A percentile compares a stretch with the other conserved stretches of the same genome.
Evolutionary conservation across 2,329 filamentous ascomycete genomes (phyloP).

Genomic region (Fusarium cyanostomum): DNA sequence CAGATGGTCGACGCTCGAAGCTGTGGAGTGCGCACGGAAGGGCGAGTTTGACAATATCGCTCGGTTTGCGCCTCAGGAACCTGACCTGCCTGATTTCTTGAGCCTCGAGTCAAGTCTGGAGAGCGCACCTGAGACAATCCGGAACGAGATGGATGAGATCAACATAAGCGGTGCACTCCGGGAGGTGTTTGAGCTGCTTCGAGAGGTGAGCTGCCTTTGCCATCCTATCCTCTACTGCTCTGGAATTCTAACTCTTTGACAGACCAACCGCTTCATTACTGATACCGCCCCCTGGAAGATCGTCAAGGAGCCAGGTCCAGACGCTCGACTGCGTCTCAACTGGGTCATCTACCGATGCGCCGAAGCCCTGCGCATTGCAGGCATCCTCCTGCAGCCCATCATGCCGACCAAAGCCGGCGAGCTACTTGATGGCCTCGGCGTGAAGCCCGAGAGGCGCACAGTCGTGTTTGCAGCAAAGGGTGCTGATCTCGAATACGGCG

Average conservation of each 20-base stretch:
- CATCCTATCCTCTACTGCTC: not conserved
- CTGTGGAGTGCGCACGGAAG: conserved; percentile 54
- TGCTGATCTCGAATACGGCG: conserved; percentile 76
- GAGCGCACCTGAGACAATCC: conserved; percentile 47
- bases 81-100: conserved; percentile 24
- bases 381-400: conserved; percentile 88
- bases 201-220: conserved; percentile 57
- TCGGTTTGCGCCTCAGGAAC: not conserved
- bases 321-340: conserved; percentile 57
- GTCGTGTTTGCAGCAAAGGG: conserved; percentile 70
- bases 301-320: conserved; percentile 49
- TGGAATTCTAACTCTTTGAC: conserved; percentile 14
- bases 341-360: conserved; percentile 74
- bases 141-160: conserved; percentile 68
- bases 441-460: conserved; percentile 68
- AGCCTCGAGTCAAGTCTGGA: conserved; percentile 44
- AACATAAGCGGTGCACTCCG: conserved; percentile 73
- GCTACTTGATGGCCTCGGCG: conserved; percentile 81
- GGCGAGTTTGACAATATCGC: conserved; percentile 38
- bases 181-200: conserved; percentile 69
- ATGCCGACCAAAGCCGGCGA: conserved; percentile 81
- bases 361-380: conserved; percentile 81
- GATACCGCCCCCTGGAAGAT: conserved; percentile 74
- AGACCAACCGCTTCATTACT: conserved; percentile 62
- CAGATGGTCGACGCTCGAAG: conserved; percentile 70